Evolutionary conservation across 345 rosid genomes (phyloP).

Genomic region (Citrus medica): DNA sequence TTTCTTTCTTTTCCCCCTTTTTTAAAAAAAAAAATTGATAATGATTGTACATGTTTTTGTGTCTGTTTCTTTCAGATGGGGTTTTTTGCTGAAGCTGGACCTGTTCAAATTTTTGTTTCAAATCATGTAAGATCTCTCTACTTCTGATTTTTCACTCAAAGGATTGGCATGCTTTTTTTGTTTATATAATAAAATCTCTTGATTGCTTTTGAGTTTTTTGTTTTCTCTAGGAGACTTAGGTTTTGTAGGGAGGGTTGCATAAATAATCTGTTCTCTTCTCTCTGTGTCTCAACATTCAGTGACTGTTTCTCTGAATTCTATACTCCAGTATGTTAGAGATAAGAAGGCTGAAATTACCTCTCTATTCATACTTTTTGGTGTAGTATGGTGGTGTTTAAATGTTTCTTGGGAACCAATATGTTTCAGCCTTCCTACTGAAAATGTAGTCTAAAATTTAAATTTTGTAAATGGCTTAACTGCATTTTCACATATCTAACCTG

Average conservation of each 20-base stretch:
- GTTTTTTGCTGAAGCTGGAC: slow-evolving; percentile 93
- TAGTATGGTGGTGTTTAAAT: neutral
- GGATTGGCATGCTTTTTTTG: neutral
- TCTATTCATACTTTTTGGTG: neutral
- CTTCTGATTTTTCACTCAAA: neutral
- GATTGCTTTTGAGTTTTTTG: neutral
- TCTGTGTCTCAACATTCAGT: neutral
- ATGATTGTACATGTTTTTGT: too few species aligned
- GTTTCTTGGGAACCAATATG: neutral
- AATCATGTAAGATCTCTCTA: slow-evolving; percentile 61
- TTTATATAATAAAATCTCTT: neutral
- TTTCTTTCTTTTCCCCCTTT: too few species aligned
- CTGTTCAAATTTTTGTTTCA: slow-evolving; percentile 96
- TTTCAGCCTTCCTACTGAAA: neutral
- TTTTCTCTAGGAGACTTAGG: neutral
- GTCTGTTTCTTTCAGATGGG: slow-evolving; percentile 53
- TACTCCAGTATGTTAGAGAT: neutral
- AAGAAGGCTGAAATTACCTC: neutral
- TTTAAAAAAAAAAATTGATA: too few species aligned
- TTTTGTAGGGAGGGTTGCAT: neutral
- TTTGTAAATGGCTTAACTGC: neutral
- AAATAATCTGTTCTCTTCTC: neutral
- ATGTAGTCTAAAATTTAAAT: neutral
- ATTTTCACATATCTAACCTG: neutral
- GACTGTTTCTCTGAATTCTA: neutral